Evolutionary conservation across 1,284 basidiomycete genomes (phyloP).

Genomic region (Clitocybe nebularis): DNA sequence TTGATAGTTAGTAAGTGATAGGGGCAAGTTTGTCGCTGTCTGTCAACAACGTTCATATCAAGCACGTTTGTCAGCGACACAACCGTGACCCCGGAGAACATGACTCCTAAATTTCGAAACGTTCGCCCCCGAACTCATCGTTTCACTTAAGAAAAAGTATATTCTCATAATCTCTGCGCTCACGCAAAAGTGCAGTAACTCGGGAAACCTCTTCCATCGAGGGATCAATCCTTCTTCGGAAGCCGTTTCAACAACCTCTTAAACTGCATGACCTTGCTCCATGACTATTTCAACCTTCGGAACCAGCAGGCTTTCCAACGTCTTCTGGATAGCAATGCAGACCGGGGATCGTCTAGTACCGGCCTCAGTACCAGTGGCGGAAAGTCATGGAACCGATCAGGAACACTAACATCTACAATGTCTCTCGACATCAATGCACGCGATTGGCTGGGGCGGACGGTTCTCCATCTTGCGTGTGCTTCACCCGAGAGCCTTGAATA

Average conservation of each 20-base stretch:
- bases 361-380: conserved; percentile 47
- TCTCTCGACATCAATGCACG: conserved; percentile 66
- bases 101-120: too few species aligned
- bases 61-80: conserved; percentile 13
- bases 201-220: conserved; percentile 20
- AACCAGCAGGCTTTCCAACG: conserved; percentile 82
- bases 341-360: conserved; percentile 30
- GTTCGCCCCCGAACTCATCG: too few species aligned
- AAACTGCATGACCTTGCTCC: conserved; percentile 72
- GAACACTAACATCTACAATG: conserved; percentile 35
- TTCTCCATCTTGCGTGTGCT: conserved; percentile 80
- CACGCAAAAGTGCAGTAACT: conserved; percentile 12
- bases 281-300: conserved; percentile 74
- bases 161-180: too few species aligned
- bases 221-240: conserved; percentile 20
- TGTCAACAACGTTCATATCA: conserved; percentile 12
- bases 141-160: too few species aligned
- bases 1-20: too few species aligned
- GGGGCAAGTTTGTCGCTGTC: too few species aligned
- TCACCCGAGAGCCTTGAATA: conserved; percentile 72
- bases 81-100: too few species aligned
- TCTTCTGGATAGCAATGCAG: conserved; percentile 55
- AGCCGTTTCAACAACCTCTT: conserved; percentile 29
- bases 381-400: conserved; percentile 62
- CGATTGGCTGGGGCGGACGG: conserved; percentile 73